Evolutionary conservation across 2,329 filamentous ascomycete species (phyloP), one percentile per base, ranked within the genome.

Genomic region (Malbranchea cinnamomea): DNA sequence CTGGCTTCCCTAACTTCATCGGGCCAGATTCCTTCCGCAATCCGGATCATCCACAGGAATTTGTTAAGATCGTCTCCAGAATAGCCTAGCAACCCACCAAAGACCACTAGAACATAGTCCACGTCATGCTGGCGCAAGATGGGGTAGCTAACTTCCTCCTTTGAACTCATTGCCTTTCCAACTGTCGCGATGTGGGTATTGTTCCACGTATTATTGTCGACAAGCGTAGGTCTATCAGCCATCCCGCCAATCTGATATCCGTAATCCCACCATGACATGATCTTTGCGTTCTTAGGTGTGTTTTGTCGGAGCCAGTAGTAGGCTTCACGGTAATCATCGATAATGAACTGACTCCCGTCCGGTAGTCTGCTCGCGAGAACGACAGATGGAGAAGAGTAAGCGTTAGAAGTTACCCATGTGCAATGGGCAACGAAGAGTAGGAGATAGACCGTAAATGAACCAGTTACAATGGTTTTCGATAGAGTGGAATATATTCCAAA

Each of bases 181-280:
- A 98, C 89, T 9, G 89, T 98, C 31, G 89, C 89, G 59, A 98
- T 98, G 56, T 98, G 89, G 5, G 89, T 98, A 65, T 98, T 98
- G 67, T 98, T 98, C 89, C 89, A 98, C 2, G 89, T 98, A 63
- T 98, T 98, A 67, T 98, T 98, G 65, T 98, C 89, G 19, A 98
- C 89, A 19, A 98, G 68, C 1, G 89, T 98, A 19, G 89, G 89
- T 32, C 89, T 74, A 56, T 98, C 89, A 28, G 89, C 89, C 89
- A 98, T 98, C 43, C 89, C 89, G 62, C 89, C 89, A 56, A 98
- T 98, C 62, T 98, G 89, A 63, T 98, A 98, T 41, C 89, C 89
- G 49, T 98, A 98, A 54, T 98, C 89, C 89, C 89, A 98, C 89
- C 89, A 98, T 1, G 85, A 89, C 87, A 95, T 95, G 52, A 98